These are phyloP conservation scores for Bryopsis sp. DNA, from an alignment of 139 green algal genomes.

Conservation along the genomic window DNA sequence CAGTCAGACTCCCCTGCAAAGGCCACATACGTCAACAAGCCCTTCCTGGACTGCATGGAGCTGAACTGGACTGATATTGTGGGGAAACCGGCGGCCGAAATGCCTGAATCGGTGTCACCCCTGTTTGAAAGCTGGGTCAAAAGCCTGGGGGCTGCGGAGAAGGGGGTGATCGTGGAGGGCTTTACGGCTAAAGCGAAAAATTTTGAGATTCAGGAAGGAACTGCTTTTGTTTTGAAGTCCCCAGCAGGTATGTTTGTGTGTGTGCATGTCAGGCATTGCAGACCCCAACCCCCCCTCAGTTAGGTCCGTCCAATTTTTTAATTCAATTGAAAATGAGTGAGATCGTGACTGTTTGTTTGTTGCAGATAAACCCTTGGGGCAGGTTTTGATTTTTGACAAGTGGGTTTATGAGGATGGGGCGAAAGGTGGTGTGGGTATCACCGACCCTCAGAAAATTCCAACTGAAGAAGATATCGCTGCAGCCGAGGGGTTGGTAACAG, in stretches of 20 bases:
- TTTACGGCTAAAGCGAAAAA: not conserved
- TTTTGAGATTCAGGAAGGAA: not conserved
- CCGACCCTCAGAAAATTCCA: not conserved
- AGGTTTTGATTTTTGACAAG: slow-evolving; percentile 8
- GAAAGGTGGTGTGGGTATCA: not conserved
- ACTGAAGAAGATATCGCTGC: slow-evolving; percentile 3
- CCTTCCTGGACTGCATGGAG: not conserved
- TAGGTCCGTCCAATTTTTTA: not conserved
- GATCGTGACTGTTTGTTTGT: not conserved
- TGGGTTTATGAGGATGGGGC: slow-evolving; percentile 6
- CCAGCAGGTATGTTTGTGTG: slow-evolving; percentile 17
- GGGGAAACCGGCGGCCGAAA: not conserved
- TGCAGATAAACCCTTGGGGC: not conserved
- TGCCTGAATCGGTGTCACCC: too few relatives aligned
- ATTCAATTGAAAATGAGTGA: not conserved
- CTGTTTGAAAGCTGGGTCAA: not conserved
- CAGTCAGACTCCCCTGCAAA: not conserved
- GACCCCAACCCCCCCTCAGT: too few relatives aligned
- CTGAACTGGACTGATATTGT: slow-evolving; percentile 5
- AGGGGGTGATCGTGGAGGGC: not conserved
- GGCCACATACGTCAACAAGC: not conserved
- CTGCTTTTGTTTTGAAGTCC: not conserved
- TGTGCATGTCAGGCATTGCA: too few relatives aligned
- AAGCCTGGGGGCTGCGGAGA: not conserved
- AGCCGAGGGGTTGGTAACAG: not conserved